A percentile compares a stretch with the other conserved stretches of the same genome.
Evolutionary conservation across 2,329 filamentous ascomycete species (phyloP).

Genomic region (Thermomyces lanuginosus): DNA sequence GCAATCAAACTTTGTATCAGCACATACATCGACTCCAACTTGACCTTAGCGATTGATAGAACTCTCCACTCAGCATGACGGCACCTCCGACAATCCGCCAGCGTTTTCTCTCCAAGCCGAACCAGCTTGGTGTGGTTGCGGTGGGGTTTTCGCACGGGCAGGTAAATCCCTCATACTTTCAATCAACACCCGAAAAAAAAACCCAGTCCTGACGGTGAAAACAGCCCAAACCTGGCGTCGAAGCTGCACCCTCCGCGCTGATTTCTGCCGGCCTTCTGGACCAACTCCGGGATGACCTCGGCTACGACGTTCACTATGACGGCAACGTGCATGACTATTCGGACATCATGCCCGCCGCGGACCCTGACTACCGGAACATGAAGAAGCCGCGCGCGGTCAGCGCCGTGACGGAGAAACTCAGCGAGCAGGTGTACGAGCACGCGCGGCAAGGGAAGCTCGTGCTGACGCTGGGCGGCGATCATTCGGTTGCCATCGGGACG

Average conservation of each 20-base stretch:
- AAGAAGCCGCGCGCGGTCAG: constrained; percentile 81
- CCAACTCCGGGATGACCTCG: constrained; percentile 69
- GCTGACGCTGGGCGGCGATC: constrained; percentile 86
- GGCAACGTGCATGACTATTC: constrained; percentile 65
- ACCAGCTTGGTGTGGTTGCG: constrained; percentile 78
- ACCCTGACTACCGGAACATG: constrained; percentile 79
- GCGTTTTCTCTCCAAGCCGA: constrained; percentile 63
- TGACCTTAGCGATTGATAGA: too few relatives aligned
- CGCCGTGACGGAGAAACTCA: constrained; percentile 65
- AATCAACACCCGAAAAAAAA: too few relatives aligned
- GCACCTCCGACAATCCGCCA: constrained; percentile 42
- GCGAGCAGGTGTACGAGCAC: constrained; percentile 73
- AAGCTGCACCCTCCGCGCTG: constrained; percentile 74
- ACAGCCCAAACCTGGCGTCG: constrained; percentile 79
- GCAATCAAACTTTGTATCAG: too few relatives aligned
- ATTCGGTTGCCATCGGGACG: constrained; percentile 90
- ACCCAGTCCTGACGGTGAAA: too few relatives aligned
- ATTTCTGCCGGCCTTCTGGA: constrained; percentile 75
- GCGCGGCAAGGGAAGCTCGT: constrained; percentile 71
- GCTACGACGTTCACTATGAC: constrained; percentile 78
- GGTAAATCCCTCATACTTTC: constrained; percentile 42
- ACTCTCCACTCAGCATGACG: constrained; percentile 28
- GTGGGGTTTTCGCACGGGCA: constrained; percentile 95
- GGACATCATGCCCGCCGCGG: constrained; percentile 49
- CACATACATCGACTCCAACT: too few relatives aligned